Base-by-base conservation (phyloP, 768 basidiomycete genomes). In the Suillus fuscotomentosus region DNA sequence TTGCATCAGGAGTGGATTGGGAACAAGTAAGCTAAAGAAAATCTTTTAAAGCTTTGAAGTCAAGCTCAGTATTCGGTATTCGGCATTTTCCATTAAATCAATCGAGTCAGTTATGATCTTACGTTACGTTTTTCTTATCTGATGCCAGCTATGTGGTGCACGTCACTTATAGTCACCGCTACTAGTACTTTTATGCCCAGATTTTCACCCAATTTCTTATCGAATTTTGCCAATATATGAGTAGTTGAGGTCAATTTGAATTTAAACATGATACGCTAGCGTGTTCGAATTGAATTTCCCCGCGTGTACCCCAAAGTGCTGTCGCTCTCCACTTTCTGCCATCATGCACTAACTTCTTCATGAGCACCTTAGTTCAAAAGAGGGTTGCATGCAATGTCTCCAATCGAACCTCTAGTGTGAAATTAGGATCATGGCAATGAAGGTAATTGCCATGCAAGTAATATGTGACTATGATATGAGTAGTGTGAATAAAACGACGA, bases 1-100 rank as follows among this genome's bases (percentile, higher is more conserved):
- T 75, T 69, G 77, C 38, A 62, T 62, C 57, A 59, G 57, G 24
- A 42, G 57, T 59, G 57, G 57, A 42, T 59, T 31, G 57, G 41
- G 57, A 31, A 42, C 57, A 42, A 59, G 56, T 57, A 41, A 39
- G 38, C 39, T 41, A 3, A 31, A 42, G 57, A 59, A 42, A 43
- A 59, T 43, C 57, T 59, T 59, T 59, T 59, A 27, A 59, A 24
- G 41, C 24, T 57, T 41, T 57, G 41, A 10, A 42, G 22, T 43
- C 24, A 20, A 41, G 55, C 55, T 56, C 55, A 38, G 55, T 38
- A 56, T 56, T 24, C 56, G 56, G 41, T 27, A 11, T 27, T 42
- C 41, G 24, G 39, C 57, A 57, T 39, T 42, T 59, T 27, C 57
- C 57, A 27, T 59, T 42, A 10, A 38, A 38, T 38, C 10, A 34